phyloP scores from a whole-genome alignment of 1,139 yeast genomes.

The Saccharomyces hybrid region DNA sequence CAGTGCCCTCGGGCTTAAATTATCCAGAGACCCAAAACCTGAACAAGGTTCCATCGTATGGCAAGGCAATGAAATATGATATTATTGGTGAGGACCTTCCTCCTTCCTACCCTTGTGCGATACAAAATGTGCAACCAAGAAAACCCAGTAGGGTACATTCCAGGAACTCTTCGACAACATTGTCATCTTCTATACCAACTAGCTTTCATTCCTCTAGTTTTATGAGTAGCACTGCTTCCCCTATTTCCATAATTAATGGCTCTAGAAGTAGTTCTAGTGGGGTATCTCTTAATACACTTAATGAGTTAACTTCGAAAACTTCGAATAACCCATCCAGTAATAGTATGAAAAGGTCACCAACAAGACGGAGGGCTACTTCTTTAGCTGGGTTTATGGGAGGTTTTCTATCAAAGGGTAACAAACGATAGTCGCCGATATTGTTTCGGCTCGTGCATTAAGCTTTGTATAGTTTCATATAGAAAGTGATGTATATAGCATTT shows the following conservation, averaged over 20 bases:
- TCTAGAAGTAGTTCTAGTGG: neutral
- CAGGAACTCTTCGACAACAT: neutral
- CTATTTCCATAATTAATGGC: neutral
- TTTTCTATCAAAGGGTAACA: neutral
- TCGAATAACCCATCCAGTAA: neutral
- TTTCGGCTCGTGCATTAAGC: neutral
- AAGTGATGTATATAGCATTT: neutral
- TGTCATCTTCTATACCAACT: conserved; percentile 1
- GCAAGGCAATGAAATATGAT: conserved; percentile 52
- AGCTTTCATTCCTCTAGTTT: neutral
- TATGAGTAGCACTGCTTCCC: neutral
- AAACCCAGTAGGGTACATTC: neutral
- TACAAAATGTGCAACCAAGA: neutral
- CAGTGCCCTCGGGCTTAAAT: neutral
- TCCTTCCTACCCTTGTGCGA: conserved; percentile 44
- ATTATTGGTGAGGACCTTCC: conserved; percentile 42
- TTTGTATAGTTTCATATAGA: neutral
- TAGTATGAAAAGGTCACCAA: neutral
- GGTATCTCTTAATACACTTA: neutral
- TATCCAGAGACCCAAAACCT: conserved; percentile 39
- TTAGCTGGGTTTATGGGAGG: neutral
- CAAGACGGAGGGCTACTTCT: neutral
- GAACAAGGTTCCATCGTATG: conserved; percentile 70
- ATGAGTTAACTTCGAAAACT: neutral
- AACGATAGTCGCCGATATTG: neutral